Evolutionary conservation across 805 yeast species (phyloP), one percentile per base, ranked within the genome.

Genomic region (Tetrapisispora namnaoensis): DNA sequence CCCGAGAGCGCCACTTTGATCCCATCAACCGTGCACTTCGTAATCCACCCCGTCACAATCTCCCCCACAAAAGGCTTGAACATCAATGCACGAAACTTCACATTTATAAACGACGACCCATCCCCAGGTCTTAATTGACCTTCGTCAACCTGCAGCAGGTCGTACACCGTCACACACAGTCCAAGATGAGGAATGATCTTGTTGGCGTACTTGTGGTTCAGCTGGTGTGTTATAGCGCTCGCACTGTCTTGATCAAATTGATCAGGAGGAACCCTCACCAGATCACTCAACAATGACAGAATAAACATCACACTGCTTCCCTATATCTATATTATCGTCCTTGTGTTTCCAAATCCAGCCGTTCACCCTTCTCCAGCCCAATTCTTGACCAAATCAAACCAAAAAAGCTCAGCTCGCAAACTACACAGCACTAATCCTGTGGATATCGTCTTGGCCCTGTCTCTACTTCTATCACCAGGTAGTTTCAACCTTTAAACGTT

Each of bases 1-100:
- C 85, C 95, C 75, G 88, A 75, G 11, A 60, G 45, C 14, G 65
- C 60, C 18, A 72, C 81, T 63, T 86, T 84, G 52, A 93, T 79
- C 2, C 99, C 99, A 47, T 89, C 95, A 21, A 80, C 77, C 4
- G 89, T 77, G 69, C 96, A 86, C 55, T 88, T 86, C 39, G 88
- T 81, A 34, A 93, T 87, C 91, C 95, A 88, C 1, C 99, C 99
- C 0, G 89, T 82, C 24, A 93, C 65, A 8, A 91, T 79, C 63
- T 93, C 99, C 10, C 99, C 99, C 1, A 87, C 82, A 66, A 91
- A 91, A 0, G 99, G 99, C 55, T 90, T 85, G 75, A 93, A 93
- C 1, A 91, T 82, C 10, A 90, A 71, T 43, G 84, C 73, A 46
- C 97, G 70, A 61, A 89, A 86, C 48, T 72, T 76, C 18, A 83